Conservation (phyloP, 306 rosid species). For the Malus fusca region DNA sequence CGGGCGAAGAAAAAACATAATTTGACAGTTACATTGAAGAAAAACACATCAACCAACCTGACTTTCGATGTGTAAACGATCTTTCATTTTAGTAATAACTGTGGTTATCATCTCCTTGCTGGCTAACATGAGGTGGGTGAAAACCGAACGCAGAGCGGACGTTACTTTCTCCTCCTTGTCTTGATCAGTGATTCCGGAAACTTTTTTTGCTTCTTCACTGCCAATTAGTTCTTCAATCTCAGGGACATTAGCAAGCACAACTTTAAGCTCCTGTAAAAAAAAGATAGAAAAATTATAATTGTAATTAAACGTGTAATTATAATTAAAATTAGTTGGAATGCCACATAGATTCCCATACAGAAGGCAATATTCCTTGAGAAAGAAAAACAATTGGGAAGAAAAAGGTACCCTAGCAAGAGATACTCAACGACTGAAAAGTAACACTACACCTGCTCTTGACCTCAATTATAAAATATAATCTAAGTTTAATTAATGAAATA, state of each 20-base stretch:
- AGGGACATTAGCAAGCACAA: conserved; percentile 61
- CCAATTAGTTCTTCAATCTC: conserved; percentile 72
- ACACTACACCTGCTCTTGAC: not conserved
- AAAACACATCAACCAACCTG: conserved; percentile 34
- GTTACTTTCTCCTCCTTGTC: conserved; percentile 49
- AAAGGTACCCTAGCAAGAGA: not conserved
- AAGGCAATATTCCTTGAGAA: not conserved
- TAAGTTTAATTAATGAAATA: not conserved
- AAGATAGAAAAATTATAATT: conserved; percentile 9
- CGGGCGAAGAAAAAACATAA: not conserved
- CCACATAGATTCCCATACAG: not conserved
- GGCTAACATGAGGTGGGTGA: conserved; percentile 81
- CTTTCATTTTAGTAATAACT: conserved; percentile 46
- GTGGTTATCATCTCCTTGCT: conserved; percentile 43
- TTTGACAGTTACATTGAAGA: not conserved
- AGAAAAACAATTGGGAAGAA: not conserved
- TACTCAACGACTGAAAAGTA: not conserved
- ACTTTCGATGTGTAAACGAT: conserved; percentile 54
- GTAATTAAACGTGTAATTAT: not conserved
- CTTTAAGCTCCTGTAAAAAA: conserved; percentile 67
- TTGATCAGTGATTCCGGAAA: conserved; percentile 34
- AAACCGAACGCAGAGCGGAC: conserved; percentile 47
- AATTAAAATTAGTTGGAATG: not conserved
- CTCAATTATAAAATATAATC: not conserved
- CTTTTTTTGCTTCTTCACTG: conserved; percentile 39